Evolutionary conservation across 257 asterid species (phyloP).

Genomic region (Misopates orontium): DNA sequence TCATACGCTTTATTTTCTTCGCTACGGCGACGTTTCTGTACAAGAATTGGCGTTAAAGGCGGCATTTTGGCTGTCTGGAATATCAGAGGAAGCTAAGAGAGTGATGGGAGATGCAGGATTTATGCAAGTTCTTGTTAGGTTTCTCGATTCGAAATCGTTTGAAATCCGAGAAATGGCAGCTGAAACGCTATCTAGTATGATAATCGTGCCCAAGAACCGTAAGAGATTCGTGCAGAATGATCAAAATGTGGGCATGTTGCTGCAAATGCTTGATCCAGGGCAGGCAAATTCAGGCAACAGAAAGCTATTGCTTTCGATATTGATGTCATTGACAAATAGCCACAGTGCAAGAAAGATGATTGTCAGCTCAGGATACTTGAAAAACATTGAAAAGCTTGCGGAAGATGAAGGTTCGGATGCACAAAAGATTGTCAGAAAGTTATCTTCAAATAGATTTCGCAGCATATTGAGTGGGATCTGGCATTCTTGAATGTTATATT

Average conservation of each 20-base stretch:
- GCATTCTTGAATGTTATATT: constrained; percentile 52
- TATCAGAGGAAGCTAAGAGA: constrained; percentile 76
- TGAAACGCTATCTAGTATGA: constrained; percentile 68
- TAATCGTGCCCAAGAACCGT: constrained; percentile 64
- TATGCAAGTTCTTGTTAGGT: constrained; percentile 65
- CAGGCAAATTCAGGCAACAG: constrained; percentile 60
- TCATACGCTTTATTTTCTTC: constrained; percentile 63
- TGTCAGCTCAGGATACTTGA: constrained; percentile 61
- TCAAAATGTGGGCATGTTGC: constrained; percentile 51
- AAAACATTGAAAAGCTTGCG: constrained; percentile 75
- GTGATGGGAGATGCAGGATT: constrained; percentile 92
- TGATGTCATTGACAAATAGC: constrained; percentile 68
- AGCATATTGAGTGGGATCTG: constrained; percentile 63
- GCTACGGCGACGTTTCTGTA: constrained; percentile 57
- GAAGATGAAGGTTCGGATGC: constrained; percentile 82
- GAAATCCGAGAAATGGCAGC: constrained; percentile 81
- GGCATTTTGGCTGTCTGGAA: constrained; percentile 76
- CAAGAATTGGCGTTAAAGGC: constrained; percentile 84
- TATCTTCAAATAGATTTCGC: constrained; percentile 57
- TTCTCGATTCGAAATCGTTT: constrained; percentile 65
- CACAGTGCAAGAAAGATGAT: constrained; percentile 86
- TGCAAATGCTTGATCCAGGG: constrained; percentile 73
- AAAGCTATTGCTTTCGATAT: constrained; percentile 67
- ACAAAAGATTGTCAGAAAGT: constrained; percentile 69
- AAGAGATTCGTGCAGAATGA: constrained; percentile 76